Base-by-base conservation (phyloP, 345 rosid species). In the Alliaria petiolata region DNA sequence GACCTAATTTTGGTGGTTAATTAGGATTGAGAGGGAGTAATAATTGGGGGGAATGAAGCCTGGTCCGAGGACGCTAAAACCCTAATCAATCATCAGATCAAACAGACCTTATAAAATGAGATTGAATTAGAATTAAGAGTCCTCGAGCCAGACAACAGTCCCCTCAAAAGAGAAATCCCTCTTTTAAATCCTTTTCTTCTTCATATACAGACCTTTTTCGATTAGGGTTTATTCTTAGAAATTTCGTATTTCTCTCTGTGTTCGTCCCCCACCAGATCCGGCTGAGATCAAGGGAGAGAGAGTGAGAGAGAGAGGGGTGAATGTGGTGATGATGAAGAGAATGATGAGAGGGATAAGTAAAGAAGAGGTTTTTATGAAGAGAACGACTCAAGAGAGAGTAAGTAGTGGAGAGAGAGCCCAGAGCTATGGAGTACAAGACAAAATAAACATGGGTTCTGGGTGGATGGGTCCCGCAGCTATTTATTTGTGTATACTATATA, bases 31-130 rank as follows among this genome's bases (percentile, higher is more conserved):
- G 70, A 67, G 79, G 82, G 71, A 84, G 80, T 80, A 69, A 66
- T 68, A 82, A 83, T 90, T 90, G 97, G 87, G 97, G 92, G 97
- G 97, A 90, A 90, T 90, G 97, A 90, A 90, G 97, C 97, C 97
- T 90, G 97, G 97, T 90, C 97, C 97, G 97, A 90, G 73, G 81
- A 83, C 84, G 26, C 90, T 74, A 56, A 53, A 68, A 59, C 50
- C 67, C 54, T 77, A 15, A 58, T 39, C 66, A 62, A 74, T 73
- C 80, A 77, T 75, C 47, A 76, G 46, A 70, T 63, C 70, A 57
- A 13, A 14, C 31, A 20, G 46, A 60, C 13, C 3, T 40, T 59
- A 14, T 8, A 1, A 42, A 26, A 30, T 42, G 19, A 55, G 62
- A 75, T 55, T 33, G 64, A 25, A 19, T 61, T 50, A 64, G 65